Evolutionary conservation across 257 asterid genomes (phyloP).

Genomic region (Gardenia jasminoides): DNA sequence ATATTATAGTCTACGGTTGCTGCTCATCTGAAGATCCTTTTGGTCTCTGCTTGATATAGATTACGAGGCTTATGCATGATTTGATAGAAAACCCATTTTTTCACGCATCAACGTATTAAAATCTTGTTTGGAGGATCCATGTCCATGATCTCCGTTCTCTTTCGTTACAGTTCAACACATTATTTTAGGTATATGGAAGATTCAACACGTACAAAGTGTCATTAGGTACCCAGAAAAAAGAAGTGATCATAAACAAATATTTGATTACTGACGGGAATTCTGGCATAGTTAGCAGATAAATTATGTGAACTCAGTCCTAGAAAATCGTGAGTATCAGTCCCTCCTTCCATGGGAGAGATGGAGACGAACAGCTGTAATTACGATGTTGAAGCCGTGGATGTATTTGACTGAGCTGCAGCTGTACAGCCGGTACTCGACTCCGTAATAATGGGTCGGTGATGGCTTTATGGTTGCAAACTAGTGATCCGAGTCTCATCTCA

Average conservation of each 20-base stretch:
- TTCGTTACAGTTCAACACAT: too few relatives aligned
- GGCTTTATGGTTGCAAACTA: background rate
- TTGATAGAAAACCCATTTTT: too few relatives aligned
- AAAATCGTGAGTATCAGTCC: background rate
- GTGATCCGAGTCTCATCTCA: too few relatives aligned
- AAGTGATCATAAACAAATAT: background rate
- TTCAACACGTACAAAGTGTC: background rate
- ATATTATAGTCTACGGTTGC: too few relatives aligned
- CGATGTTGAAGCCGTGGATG: background rate
- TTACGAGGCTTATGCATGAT: background rate
- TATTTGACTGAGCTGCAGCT: background rate
- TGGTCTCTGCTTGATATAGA: background rate
- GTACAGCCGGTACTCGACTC: background rate
- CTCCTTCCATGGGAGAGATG: background rate
- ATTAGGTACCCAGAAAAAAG: too few relatives aligned
- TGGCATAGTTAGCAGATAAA: background rate
- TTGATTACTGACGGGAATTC: background rate
- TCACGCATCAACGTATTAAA: background rate
- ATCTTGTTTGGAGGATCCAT: background rate
- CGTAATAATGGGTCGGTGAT: conserved; percentile 19
- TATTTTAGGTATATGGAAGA: background rate
- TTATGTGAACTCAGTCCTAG: background rate
- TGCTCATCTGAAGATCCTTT: too few relatives aligned
- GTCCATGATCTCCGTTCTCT: background rate
- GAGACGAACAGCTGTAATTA: conserved; percentile 2